phyloP scores from a whole-genome alignment of 495 filamentous ascomycete species.

The Rusavskia elegans region DNA sequence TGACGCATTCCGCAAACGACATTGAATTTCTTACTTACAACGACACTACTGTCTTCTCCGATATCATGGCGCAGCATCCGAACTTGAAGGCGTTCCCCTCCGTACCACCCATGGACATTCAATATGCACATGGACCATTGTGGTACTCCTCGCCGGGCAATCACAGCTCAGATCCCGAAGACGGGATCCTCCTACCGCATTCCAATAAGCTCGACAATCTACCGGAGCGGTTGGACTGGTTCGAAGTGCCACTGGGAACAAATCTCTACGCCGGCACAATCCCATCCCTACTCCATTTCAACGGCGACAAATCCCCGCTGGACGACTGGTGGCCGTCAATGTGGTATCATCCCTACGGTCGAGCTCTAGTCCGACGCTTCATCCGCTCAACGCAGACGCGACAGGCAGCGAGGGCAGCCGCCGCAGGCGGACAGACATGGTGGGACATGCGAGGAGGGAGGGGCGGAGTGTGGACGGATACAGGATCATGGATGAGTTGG shows the following conservation, averaged over 20 bases:
- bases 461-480: slow-evolving; percentile 45
- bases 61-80: slow-evolving; percentile 26
- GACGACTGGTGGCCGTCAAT: slow-evolving; percentile 36
- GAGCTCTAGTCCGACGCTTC: slow-evolving; percentile 33
- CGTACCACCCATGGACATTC: slow-evolving; percentile 23
- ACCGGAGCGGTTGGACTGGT: slow-evolving; percentile 28
- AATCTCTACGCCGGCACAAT: slow-evolving; percentile 33
- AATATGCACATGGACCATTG: slow-evolving; percentile 24
- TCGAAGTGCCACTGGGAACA: slow-evolving; percentile 33
- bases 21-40: slow-evolving; percentile 33
- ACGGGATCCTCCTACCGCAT: slow-evolving; percentile 21
- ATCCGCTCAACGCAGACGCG: slow-evolving; percentile 27
- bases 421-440: slow-evolving; percentile 32
- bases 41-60: slow-evolving; percentile 25
- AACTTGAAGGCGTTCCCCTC: slow-evolving; percentile 25
- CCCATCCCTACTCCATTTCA: slow-evolving; percentile 34
- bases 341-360: slow-evolving; percentile 40
- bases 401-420: slow-evolving; percentile 26
- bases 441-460: slow-evolving; percentile 38
- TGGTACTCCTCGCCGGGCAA: slow-evolving; percentile 9
- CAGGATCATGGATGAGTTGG: slow-evolving; percentile 35
- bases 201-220: slow-evolving; percentile 28
- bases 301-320: slow-evolving; percentile 26
- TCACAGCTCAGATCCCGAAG: slow-evolving; percentile 19
- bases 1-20: slow-evolving; percentile 25